Conservation (phyloP, 306 rosid species). For the Mimosa pudica region DNA sequence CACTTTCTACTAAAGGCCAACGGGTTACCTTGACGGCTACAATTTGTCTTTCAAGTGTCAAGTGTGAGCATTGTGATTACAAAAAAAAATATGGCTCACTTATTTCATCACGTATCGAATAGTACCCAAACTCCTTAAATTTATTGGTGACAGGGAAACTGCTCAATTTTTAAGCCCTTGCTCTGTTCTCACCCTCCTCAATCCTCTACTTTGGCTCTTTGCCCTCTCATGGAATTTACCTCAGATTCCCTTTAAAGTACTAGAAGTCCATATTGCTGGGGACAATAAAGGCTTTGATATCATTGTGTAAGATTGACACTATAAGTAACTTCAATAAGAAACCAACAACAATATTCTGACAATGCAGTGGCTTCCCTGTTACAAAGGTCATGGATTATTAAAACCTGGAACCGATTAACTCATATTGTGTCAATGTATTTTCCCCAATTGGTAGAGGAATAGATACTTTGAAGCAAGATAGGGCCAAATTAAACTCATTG, state of each 20-base stretch:
- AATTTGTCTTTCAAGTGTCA: neutral
- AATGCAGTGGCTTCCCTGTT: neutral
- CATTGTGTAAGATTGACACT: neutral
- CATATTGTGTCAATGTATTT: conserved; percentile 18
- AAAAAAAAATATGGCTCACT: neutral
- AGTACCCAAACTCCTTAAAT: neutral
- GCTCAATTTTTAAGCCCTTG: neutral
- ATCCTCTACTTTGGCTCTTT: neutral
- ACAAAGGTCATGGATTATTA: neutral
- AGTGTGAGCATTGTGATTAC: neutral
- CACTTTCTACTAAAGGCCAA: neutral
- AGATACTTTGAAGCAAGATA: conserved; percentile 7
- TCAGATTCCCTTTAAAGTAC: conserved; percentile 2
- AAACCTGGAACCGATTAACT: neutral
- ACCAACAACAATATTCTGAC: neutral
- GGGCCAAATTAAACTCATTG: neutral
- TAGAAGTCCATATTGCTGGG: neutral
- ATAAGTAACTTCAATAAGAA: neutral
- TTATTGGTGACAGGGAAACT: neutral
- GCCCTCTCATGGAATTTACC: neutral
- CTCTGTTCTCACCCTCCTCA: neutral
- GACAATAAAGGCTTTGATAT: conserved; percentile 1
- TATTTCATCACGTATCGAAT: neutral
- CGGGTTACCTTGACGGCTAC: neutral
- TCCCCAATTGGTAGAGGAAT: conserved; percentile 10